Evolutionary conservation across 2,329 filamentous ascomycete genomes (phyloP).

Genomic region (Botrytis elliptica): DNA sequence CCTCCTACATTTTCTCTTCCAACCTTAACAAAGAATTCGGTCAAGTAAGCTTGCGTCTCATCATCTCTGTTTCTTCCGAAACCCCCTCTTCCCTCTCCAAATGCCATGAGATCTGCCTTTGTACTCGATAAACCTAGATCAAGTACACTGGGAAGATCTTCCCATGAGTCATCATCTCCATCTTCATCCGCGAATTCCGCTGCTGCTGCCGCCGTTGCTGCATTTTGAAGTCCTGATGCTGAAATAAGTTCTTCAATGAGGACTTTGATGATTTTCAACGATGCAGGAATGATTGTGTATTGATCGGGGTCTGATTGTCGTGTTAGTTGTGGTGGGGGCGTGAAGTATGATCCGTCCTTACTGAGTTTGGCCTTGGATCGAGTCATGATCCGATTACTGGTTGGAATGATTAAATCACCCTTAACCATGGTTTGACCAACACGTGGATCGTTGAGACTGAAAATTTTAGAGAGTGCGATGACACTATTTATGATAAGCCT

Average conservation of each 20-base stretch:
- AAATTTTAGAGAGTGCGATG: conserved; percentile 88
- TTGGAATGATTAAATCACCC: conserved; percentile 82
- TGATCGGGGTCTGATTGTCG: conserved; percentile 70
- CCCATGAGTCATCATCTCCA: conserved; percentile 81
- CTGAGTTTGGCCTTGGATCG: conserved; percentile 83
- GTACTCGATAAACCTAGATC: conserved; percentile 71
- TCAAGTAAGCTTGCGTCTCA: conserved; percentile 82
- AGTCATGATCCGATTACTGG: conserved; percentile 85
- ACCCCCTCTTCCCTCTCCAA: conserved; percentile 56
- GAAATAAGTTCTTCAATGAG: conserved; percentile 88
- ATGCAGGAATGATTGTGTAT: conserved; percentile 82
- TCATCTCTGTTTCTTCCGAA: conserved; percentile 72
- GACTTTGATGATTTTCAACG: conserved; percentile 94
- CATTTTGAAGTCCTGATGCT: conserved; percentile 64
- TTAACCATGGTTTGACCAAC: conserved; percentile 79
- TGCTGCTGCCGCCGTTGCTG: conserved; percentile 60
- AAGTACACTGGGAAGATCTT: conserved; percentile 75
- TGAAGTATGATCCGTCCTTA: conserved; percentile 43
- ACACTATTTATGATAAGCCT: conserved; percentile 57
- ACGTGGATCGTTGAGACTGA: conserved; percentile 79
- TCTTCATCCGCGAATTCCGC: conserved; percentile 59
- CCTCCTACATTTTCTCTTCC: conserved; percentile 40
- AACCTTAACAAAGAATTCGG: conserved; percentile 69
- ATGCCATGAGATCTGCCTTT: conserved; percentile 79
- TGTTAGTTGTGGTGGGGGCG: conserved; percentile 15